Base-by-base conservation (phyloP, 2,329 filamentous ascomycete genomes). In the Didymella exigua region DNA sequence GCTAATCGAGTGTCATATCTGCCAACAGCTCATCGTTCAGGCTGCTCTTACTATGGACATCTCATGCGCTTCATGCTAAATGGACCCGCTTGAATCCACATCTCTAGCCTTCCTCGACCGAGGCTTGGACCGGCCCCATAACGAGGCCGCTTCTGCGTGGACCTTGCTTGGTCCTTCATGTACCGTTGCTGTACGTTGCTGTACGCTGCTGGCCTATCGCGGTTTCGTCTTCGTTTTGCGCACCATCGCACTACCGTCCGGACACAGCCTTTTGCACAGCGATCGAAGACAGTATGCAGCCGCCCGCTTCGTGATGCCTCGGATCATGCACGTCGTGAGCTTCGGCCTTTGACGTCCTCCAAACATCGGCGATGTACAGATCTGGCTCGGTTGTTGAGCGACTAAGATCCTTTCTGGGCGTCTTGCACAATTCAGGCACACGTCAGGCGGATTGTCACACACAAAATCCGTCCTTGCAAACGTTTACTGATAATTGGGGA, bases 111-210 rank as follows among this genome's bases (percentile, higher is more conserved):
- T 37, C 18, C 58, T 59, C 59, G 51, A 62, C 65, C 65, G 63
- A 69, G 64, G 46, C 56, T 59, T 63, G 63, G 59, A 65, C 68
- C 65, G 68, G 62, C 68, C 64, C 65, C 67, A 71, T 54, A 65
- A 50, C 62, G 58, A 65, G 59, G 60, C 62, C 61, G 63, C 60
- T 63, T 52, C 48, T 63, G 57, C 61, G 59, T 61, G 59, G 53
- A 54, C 59, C 61, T 56, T 56, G 48, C 48, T 54, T 58, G 58
- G 56, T 59, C 63, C 59, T 61, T 59, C 60, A 63, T 63, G 62
- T 65, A 66, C 64, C 58, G 60, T 61, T 61, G 43, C 60, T 60
- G 62, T 47, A 60, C 59, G 45, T 61, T 61, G 43, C 60, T 60
- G 62, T 47, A 60, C 59, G 45, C 37, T 59, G 45, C 54, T 55